phyloP scores from a whole-genome alignment of 208 protist species.

The Acanthamoeba quina region DNA sequence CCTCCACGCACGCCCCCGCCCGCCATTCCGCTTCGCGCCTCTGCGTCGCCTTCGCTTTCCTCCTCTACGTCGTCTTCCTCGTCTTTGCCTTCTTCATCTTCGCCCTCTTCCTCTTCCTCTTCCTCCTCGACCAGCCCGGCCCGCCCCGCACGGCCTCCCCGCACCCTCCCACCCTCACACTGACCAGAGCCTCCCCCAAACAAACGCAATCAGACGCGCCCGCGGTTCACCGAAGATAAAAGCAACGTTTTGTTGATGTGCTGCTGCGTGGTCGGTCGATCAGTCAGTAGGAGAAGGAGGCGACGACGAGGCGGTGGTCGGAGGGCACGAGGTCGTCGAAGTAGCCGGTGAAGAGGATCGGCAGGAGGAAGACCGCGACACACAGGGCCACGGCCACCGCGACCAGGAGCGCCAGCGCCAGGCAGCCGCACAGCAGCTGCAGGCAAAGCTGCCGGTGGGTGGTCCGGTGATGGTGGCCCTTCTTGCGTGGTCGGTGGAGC shows the following conservation, averaged over 20 bases:
- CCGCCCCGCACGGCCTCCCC: too few species aligned
- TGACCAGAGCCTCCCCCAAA: background rate
- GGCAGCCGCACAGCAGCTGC: background rate
- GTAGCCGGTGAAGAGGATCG: constrained; percentile 4
- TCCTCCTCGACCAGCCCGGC: too few species aligned
- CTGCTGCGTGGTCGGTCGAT: too few species aligned
- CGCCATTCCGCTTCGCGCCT: background rate
- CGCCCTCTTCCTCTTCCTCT: too few species aligned
- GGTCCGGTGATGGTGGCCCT: background rate
- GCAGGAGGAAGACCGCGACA: background rate
- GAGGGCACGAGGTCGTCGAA: constrained; percentile 28
- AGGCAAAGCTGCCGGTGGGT: background rate
- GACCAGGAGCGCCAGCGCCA: background rate
- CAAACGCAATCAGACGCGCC: too few species aligned
- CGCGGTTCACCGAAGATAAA: too few species aligned
- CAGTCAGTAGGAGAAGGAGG: background rate
- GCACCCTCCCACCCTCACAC: background rate
- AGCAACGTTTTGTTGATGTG: too few species aligned
- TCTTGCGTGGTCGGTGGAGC: too few species aligned
- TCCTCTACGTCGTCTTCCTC: background rate
- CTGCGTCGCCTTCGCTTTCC: background rate
- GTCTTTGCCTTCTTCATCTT: background rate
- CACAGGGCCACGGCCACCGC: background rate
- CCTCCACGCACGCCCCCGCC: background rate
- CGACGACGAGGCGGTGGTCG: constrained; percentile 2